Percentiles rank a stretch among this genome's conserved stretches.
These are phyloP conservation scores for Phytophthora citricola DNA, from an alignment of 352 stramenopile species.

Conservation along the genomic window DNA sequence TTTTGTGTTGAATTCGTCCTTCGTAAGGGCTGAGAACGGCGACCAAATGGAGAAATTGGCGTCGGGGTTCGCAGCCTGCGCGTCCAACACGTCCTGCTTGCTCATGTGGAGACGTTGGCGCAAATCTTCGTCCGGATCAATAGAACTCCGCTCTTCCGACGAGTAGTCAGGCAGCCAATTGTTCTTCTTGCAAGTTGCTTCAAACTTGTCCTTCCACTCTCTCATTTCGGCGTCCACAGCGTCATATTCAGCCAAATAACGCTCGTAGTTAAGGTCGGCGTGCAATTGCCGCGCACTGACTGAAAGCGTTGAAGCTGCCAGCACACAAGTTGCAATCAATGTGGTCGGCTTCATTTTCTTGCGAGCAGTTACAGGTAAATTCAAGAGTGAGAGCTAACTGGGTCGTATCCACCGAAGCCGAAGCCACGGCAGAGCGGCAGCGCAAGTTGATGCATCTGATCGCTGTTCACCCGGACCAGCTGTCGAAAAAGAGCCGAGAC, in stretches of 20 bases:
- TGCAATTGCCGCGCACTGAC: constrained; percentile 33
- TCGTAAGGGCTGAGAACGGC: constrained; percentile 49
- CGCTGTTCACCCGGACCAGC: constrained; percentile 17
- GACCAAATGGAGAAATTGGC: constrained; percentile 52
- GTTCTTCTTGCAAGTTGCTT: constrained; percentile 18
- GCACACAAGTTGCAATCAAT: constrained; percentile 19
- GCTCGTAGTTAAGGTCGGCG: constrained; percentile 45
- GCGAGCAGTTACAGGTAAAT: constrained; percentile 23
- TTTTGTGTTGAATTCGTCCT: constrained; percentile 46
- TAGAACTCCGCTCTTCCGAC: constrained; percentile 22
- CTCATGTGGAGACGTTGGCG: constrained; percentile 45
- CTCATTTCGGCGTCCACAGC: constrained; percentile 18
- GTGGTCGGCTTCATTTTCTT: constrained; percentile 24
- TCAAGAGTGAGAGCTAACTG: constrained; percentile 26
- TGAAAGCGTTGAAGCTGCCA: constrained; percentile 21
- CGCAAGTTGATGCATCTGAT: constrained; percentile 26
- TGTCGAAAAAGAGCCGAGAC: constrained; percentile 21
- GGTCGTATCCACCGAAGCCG: constrained; percentile 14
- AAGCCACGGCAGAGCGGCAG: constrained; percentile 25
- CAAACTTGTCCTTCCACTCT: constrained; percentile 30
- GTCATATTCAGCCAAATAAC: constrained; percentile 41
- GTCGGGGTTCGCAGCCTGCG: constrained; percentile 36
- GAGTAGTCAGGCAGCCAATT: constrained; percentile 35
- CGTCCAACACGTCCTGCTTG: constrained; percentile 35
- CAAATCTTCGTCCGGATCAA: constrained; percentile 38